phyloP scores from a whole-genome alignment of 345 rosid species.

The Rhizophora mangle region DNA sequence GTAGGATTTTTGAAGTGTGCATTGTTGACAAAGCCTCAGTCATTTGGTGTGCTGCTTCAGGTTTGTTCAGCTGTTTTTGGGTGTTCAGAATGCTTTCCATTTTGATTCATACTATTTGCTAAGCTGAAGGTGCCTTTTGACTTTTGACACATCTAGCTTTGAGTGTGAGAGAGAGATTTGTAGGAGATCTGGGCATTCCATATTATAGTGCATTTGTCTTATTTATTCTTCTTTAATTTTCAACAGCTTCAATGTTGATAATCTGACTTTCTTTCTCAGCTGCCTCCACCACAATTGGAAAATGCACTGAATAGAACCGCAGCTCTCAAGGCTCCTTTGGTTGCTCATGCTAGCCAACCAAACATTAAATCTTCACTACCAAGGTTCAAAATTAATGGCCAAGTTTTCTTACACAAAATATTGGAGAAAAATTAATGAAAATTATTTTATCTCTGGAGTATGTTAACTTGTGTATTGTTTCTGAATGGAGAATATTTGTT shows the following conservation, averaged over 20 bases:
- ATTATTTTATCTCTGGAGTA: not conserved
- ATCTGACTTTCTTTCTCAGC: slow-evolving; percentile 40
- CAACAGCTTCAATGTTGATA: slow-evolving; percentile 5
- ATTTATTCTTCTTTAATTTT: too few species aligned
- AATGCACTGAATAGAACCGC: slow-evolving; percentile 72
- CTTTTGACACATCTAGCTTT: not conserved
- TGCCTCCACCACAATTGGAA: slow-evolving; percentile 91
- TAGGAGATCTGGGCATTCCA: too few species aligned
- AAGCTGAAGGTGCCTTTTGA: not conserved
- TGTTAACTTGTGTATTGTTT: not conserved
- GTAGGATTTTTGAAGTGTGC: slow-evolving; percentile 98
- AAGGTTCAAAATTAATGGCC: slow-evolving; percentile 38
- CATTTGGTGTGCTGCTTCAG: slow-evolving; percentile 89
- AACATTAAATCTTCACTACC: slow-evolving; percentile 75
- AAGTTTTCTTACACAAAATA: not conserved
- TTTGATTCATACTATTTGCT: not conserved
- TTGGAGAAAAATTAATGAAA: not conserved
- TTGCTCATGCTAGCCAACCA: slow-evolving; percentile 80
- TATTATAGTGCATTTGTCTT: too few species aligned
- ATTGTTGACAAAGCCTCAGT: slow-evolving; percentile 77
- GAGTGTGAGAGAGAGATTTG: too few species aligned
- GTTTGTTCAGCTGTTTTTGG: slow-evolving; percentile 26
- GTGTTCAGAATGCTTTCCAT: not conserved
- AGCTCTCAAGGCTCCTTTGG: slow-evolving; percentile 71
- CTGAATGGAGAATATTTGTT: slow-evolving; percentile 16